These are phyloP conservation scores for Calonectria crousiana DNA, from an alignment of 2,329 filamentous ascomycete species.

Conservation along the genomic window DNA sequence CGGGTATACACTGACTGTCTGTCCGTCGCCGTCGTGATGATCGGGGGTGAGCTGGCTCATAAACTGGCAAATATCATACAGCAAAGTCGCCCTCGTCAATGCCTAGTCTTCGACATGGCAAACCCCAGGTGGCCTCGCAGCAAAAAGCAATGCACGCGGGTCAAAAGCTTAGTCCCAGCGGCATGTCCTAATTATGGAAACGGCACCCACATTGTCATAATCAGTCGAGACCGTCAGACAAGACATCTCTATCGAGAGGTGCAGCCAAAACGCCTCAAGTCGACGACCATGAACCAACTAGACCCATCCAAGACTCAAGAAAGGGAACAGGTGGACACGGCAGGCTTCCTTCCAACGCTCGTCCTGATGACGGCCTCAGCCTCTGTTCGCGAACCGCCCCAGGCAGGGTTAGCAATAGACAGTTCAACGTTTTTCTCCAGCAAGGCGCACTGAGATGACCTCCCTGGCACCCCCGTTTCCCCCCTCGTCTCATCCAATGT, in stretches of 20 bases:
- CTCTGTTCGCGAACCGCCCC: slow-evolving; percentile 5
- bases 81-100: not conserved
- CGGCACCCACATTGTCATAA: slow-evolving; percentile 5
- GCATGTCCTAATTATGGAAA: slow-evolving; percentile 21
- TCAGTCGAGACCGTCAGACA: slow-evolving; percentile 12
- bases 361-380: not conserved
- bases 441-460: slow-evolving; percentile 19
- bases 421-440: not conserved
- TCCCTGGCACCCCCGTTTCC: slow-evolving; percentile 28
- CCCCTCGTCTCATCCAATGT: slow-evolving; percentile 36
- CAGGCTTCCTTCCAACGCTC: not conserved
- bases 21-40: not conserved
- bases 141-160: not conserved
- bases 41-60: not conserved
- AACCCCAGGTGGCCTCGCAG: not conserved
- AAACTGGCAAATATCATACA: not conserved
- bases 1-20: not conserved
- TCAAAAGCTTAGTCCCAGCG: slow-evolving; percentile 1
- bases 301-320: not conserved
- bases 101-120: not conserved
- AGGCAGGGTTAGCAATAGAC: slow-evolving; percentile 17
- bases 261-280: slow-evolving; percentile 1
- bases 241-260: not conserved
- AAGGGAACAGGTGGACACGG: not conserved
- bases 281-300: not conserved